These are phyloP conservation scores for Hemileccinum hortonii DNA, from an alignment of 1,284 basidiomycete species.

Conservation along the genomic window DNA sequence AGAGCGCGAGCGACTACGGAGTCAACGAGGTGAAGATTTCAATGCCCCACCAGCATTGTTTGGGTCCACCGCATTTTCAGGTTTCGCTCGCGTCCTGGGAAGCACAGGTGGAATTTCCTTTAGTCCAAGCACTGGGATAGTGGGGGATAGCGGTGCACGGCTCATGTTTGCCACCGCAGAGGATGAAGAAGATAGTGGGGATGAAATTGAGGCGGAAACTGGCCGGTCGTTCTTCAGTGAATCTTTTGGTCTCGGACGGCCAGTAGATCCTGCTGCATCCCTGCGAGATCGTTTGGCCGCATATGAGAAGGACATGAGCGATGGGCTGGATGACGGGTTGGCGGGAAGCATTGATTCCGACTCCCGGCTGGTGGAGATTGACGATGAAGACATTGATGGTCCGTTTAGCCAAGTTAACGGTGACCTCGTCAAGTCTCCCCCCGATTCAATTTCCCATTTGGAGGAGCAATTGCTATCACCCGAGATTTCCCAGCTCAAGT, in stretches of 20 bases:
- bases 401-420: constrained; percentile 34
- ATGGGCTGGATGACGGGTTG: constrained; percentile 31
- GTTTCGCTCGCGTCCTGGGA: constrained; percentile 47
- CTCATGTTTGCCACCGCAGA: constrained; percentile 62
- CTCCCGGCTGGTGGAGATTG: constrained; percentile 27
- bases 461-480: constrained; percentile 33
- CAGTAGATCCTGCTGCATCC: constrained; percentile 51
- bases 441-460: constrained; percentile 9
- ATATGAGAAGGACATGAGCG: constrained; percentile 49
- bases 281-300: constrained; percentile 63
- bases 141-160: constrained; percentile 42
- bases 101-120: constrained; percentile 59
- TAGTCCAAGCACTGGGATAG: constrained; percentile 48
- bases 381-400: constrained; percentile 31
- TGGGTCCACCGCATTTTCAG: constrained; percentile 34
- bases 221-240: constrained; percentile 48
- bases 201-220: constrained; percentile 41
- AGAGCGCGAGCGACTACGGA: constrained; percentile 54
- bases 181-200: constrained; percentile 55
- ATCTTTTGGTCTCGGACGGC: constrained; percentile 42
- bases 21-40: constrained; percentile 36
- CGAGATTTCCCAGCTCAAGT: constrained; percentile 43
- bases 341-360: constrained; percentile 23
- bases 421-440: constrained; percentile 12
- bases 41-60: constrained; percentile 24